Conservation (phyloP, 768 basidiomycete genomes). For the Tubosaeta sp. region DNA sequence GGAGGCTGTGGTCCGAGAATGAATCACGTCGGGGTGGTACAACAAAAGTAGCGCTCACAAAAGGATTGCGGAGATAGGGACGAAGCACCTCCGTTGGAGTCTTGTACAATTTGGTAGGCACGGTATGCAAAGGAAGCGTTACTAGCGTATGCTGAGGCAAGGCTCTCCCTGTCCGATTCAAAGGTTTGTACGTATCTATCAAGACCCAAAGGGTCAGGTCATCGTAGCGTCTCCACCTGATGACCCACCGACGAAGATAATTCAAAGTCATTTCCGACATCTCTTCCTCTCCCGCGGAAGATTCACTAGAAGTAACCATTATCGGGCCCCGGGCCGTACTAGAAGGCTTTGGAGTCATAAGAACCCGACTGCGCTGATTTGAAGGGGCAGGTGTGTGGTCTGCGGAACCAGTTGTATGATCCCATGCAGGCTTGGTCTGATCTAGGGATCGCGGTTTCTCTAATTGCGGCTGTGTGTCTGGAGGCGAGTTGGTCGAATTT, state of each 20-base stretch:
- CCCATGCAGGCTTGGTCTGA: slow-evolving; percentile 1
- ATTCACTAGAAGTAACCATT: background rate
- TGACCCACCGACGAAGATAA: slow-evolving; percentile 28
- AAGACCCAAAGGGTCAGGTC: slow-evolving; percentile 4
- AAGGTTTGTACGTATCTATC: slow-evolving; percentile 30
- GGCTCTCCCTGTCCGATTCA: slow-evolving; percentile 29
- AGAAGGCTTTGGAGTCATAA: background rate
- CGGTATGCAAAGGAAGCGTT: slow-evolving; percentile 31
- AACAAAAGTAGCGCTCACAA: slow-evolving; percentile 13
- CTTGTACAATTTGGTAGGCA: slow-evolving; percentile 10
- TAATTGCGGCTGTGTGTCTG: background rate
- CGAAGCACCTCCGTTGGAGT: background rate
- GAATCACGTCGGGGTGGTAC: background rate
- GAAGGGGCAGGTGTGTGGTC: background rate
- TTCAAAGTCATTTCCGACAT: slow-evolving; percentile 28
- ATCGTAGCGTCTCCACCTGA: background rate
- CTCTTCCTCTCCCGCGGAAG: slow-evolving; percentile 17
- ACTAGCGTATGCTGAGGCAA: slow-evolving; percentile 30
- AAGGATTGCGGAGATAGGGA: slow-evolving; percentile 2
- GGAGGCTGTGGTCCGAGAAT: slow-evolving; percentile 11
- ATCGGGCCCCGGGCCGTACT: background rate
- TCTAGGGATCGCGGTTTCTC: background rate
- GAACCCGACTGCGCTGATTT: background rate
- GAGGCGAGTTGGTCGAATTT: background rate
- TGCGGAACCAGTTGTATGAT: background rate